phyloP scores from a whole-genome alignment of 352 stramenopile species.

The Phytophthora litchii region DNA sequence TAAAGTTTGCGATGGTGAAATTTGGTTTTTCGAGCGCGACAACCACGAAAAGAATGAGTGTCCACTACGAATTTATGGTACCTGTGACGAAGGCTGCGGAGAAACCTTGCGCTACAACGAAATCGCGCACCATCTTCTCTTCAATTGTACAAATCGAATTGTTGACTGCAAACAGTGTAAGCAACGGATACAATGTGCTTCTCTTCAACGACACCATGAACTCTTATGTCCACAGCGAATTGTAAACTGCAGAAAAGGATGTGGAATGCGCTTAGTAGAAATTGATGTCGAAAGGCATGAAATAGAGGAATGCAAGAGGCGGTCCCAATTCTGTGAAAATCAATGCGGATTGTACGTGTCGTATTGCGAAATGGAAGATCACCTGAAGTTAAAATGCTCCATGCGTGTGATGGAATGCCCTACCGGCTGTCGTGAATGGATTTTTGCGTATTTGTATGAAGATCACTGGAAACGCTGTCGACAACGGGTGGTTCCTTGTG shows the following conservation, averaged over 20 bases:
- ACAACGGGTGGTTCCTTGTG: constrained; percentile 68
- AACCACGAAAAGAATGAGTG: constrained; percentile 54
- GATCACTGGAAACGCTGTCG: constrained; percentile 66
- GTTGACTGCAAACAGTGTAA: constrained; percentile 62
- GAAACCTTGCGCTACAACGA: constrained; percentile 53
- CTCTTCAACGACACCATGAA: constrained; percentile 48
- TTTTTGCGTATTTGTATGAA: constrained; percentile 69
- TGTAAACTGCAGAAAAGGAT: constrained; percentile 64
- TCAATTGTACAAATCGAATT: constrained; percentile 51
- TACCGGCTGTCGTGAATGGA: constrained; percentile 53
- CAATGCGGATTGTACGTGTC: constrained; percentile 55
- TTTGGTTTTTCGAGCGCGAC: constrained; percentile 57
- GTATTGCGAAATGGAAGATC: constrained; percentile 37
- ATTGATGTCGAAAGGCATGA: constrained; percentile 53
- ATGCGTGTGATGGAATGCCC: constrained; percentile 72
- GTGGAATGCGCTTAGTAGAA: constrained; percentile 48
- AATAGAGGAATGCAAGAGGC: constrained; percentile 45
- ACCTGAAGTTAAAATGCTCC: constrained; percentile 52
- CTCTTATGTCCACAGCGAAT: constrained; percentile 56
- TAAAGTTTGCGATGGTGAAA: constrained; percentile 40
- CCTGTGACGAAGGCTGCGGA: constrained; percentile 57
- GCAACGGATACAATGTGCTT: constrained; percentile 35
- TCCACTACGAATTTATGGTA: constrained; percentile 51
- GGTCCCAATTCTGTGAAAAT: constrained; percentile 56
- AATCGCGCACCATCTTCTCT: constrained; percentile 60